phyloP scores from a whole-genome alignment of 129 eudicot genomes.

The Glebionis coronaria region DNA sequence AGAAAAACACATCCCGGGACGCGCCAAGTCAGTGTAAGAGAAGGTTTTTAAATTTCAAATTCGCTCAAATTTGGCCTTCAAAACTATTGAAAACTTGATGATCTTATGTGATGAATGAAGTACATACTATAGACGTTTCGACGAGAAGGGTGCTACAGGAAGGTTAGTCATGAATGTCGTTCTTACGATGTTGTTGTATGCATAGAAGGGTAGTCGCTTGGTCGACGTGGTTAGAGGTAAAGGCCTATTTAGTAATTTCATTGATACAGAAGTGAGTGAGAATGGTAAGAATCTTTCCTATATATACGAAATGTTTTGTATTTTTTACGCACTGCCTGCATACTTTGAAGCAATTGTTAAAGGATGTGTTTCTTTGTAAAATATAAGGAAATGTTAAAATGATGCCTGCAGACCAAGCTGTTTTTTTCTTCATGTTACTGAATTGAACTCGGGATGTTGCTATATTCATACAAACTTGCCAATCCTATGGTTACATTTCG shows the following conservation, averaged over 20 bases:
- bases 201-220: conserved; percentile 11
- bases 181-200: conserved; percentile 17
- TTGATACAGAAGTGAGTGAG: conserved; percentile 11
- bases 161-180: conserved; percentile 24
- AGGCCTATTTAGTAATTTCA: conserved; percentile 13
- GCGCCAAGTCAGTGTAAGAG: conserved; percentile 38
- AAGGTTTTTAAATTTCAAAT: conserved; percentile 34
- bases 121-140: conserved; percentile 16
- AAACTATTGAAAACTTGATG: conserved; percentile 52
- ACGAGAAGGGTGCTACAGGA: background rate
- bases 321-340: conserved; percentile 9
- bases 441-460: no score
- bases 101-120: conserved; percentile 5
- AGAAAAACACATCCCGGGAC: conserved; percentile 30
- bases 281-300: conserved; percentile 16
- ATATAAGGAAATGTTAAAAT: background rate
- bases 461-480: no score
- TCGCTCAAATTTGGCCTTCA: conserved; percentile 32
- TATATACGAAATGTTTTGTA: conserved; percentile 22
- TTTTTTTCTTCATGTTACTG: no score
- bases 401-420: background rate
- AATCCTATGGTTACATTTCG: no score
- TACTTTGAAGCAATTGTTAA: conserved; percentile 5
- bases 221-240: conserved; percentile 13
- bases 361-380: background rate